A percentile compares a stretch with the other conserved stretches of the same genome.
Evolutionary conservation across 257 asterid genomes (phyloP).

Genomic region (Echium plantagineum): DNA sequence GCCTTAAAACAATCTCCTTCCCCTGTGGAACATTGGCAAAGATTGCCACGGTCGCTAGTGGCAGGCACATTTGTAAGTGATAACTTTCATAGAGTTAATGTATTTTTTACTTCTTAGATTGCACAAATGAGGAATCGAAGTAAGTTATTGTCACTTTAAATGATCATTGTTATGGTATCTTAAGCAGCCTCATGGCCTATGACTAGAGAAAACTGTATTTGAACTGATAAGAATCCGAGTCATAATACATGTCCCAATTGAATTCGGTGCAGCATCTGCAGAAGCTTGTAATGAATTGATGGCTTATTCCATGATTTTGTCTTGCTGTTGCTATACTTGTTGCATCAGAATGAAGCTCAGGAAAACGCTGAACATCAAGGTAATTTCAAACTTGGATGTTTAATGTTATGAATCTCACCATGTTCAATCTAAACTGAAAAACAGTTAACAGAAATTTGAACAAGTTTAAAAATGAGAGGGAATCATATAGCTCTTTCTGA

Average conservation of each 20-base stretch:
- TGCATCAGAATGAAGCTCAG: slow-evolving; percentile 77
- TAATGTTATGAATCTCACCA: too few relatives aligned
- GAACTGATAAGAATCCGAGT: too few relatives aligned
- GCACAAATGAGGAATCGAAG: neutral
- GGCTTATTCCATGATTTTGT: slow-evolving; percentile 76
- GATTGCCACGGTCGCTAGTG: slow-evolving; percentile 56
- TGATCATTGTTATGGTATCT: too few relatives aligned
- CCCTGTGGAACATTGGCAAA: slow-evolving; percentile 82
- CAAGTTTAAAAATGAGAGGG: too few relatives aligned
- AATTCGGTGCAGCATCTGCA: slow-evolving; percentile 50
- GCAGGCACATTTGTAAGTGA: slow-evolving; percentile 69
- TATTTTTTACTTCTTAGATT: neutral
- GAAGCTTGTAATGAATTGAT: slow-evolving; percentile 78
- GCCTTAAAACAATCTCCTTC: slow-evolving; percentile 56
- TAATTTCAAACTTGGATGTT: slow-evolving; percentile 13
- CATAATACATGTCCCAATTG: neutral
- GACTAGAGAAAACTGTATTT: too few relatives aligned
- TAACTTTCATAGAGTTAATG: neutral
- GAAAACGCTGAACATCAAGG: slow-evolving; percentile 52
- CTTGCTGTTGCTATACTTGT: slow-evolving; percentile 94
- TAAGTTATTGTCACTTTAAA: too few relatives aligned
- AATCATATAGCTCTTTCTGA: too few relatives aligned
- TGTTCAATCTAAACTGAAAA: too few relatives aligned
- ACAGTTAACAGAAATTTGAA: too few relatives aligned
- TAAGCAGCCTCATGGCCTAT: too few relatives aligned